These are phyloP conservation scores for Mycena indigotica DNA, from an alignment of 768 basidiomycete genomes.

Conservation along the genomic window DNA sequence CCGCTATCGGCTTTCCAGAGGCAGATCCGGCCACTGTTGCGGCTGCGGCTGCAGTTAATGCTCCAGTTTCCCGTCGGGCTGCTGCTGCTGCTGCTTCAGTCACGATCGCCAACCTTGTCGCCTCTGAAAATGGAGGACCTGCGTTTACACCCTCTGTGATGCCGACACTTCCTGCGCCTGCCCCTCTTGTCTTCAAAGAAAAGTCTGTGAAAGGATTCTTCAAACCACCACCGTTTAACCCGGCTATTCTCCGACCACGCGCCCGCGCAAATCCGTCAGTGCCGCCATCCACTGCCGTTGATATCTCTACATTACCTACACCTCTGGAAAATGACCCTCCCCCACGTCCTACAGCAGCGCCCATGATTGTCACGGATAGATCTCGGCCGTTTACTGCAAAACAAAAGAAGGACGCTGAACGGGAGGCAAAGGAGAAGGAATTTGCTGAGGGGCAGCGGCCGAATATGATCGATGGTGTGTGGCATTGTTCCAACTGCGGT, in stretches of 20 bases:
- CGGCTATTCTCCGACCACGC: constrained; percentile 57
- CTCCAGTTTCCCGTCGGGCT: constrained; percentile 75
- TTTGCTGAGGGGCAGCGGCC: constrained; percentile 82
- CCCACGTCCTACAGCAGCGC: constrained; percentile 33
- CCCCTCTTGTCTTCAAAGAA: constrained; percentile 53
- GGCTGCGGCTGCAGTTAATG: constrained; percentile 61
- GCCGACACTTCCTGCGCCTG: constrained; percentile 37
- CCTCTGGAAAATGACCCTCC: constrained; percentile 66
- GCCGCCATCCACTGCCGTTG: constrained; percentile 65
- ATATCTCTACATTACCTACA: constrained; percentile 57
- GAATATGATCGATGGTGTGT: constrained; percentile 80
- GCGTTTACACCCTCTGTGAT: constrained; percentile 51
- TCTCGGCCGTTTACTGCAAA: constrained; percentile 56
- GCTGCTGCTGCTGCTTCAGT: constrained; percentile 83
- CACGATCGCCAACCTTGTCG: constrained; percentile 91
- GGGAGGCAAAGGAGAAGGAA: constrained; percentile 83
- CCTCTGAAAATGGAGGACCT: constrained; percentile 79
- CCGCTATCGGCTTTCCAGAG: constrained; percentile 83
- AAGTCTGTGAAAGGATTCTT: constrained; percentile 73
- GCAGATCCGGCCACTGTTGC: constrained; percentile 72
- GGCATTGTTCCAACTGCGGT: constrained; percentile 96
- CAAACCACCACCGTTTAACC: constrained; percentile 66
- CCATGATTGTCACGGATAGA: constrained; percentile 45
- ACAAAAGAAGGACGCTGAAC: constrained; percentile 71
- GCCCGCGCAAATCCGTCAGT: constrained; percentile 63